These are phyloP conservation scores for Macrophomina tecta DNA, from an alignment of 2,329 filamentous ascomycete genomes.

Conservation along the genomic window DNA sequence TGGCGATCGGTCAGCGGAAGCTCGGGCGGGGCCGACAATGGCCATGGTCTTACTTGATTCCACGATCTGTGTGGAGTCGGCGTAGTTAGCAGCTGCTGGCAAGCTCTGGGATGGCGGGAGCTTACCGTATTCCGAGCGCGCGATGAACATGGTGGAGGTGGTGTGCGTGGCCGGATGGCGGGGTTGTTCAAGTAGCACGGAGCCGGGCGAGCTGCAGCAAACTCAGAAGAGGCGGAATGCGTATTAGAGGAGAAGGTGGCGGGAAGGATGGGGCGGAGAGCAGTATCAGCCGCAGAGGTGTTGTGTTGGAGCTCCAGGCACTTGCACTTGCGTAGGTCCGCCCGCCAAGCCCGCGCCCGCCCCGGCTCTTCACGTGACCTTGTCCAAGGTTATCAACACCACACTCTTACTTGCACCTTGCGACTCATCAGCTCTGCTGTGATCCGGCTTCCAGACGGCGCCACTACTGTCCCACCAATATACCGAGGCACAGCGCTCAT, in stretches of 20 bases:
- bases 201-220: constrained; percentile 11
- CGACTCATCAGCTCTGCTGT: too few relatives aligned
- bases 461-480: too few relatives aligned
- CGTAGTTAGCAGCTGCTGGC: constrained; percentile 34
- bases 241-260: neutral
- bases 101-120: constrained; percentile 32
- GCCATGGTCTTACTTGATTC: constrained; percentile 81
- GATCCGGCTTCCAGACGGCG: too few relatives aligned
- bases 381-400: neutral
- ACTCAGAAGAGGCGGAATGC: constrained; percentile 7
- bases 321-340: constrained; percentile 24
- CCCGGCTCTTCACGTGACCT: constrained; percentile 5
- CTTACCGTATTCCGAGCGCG: constrained; percentile 99
- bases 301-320: constrained; percentile 30
- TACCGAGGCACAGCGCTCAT: too few relatives aligned
- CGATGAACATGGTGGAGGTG: constrained; percentile 75
- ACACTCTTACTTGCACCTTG: neutral
- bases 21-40: constrained; percentile 30
- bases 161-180: constrained; percentile 34
- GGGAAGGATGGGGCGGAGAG: constrained; percentile 3
- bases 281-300: constrained; percentile 11
- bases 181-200: constrained; percentile 22
- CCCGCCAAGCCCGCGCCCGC: constrained; percentile 22
- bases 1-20: constrained; percentile 49
- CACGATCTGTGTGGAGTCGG: constrained; percentile 71